Conservation (phyloP, 1,139 yeast genomes). For the Suhomyces terraborum region DNA sequence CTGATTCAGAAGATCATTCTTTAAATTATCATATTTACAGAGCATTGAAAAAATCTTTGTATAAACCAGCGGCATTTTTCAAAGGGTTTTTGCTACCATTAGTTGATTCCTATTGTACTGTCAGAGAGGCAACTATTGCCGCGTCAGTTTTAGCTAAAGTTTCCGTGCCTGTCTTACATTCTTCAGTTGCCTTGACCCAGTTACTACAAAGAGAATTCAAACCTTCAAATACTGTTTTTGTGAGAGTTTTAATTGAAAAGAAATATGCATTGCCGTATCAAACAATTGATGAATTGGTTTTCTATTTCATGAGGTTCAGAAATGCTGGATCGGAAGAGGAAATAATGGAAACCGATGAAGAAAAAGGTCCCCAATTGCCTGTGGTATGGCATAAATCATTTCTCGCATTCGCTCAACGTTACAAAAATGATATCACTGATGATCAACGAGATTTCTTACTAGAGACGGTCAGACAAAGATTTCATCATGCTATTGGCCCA, state of each 20-base stretch:
- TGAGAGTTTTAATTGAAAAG: constrained; percentile 85
- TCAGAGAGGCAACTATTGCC: constrained; percentile 92
- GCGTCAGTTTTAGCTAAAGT: constrained; percentile 88
- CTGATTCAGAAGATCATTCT: constrained; percentile 68
- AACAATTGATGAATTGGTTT: constrained; percentile 93
- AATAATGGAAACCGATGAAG: constrained; percentile 30
- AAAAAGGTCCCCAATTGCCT: constrained; percentile 65
- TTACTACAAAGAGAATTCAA: constrained; percentile 80
- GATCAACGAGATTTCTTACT: constrained; percentile 93
- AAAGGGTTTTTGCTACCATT: constrained; percentile 93
- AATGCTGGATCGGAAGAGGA: constrained; percentile 44
- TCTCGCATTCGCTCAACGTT: constrained; percentile 90
- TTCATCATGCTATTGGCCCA: constrained; percentile 86
- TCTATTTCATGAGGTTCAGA: constrained; percentile 89
- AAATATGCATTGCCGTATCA: constrained; percentile 96
- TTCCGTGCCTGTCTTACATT: constrained; percentile 91
- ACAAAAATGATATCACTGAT: constrained; percentile 94
- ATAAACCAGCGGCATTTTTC: constrained; percentile 97
- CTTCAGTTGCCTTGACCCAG: constrained; percentile 91
- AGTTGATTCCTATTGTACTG: constrained; percentile 79
- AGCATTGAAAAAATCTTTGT: constrained; percentile 85
- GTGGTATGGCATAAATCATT: constrained; percentile 98
- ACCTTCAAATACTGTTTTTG: constrained; percentile 89
- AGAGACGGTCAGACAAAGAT: constrained; percentile 88
- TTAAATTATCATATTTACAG: constrained; percentile 90